Conservation (phyloP, 495 filamentous ascomycete species). For the Penicillium maclennaniae region DNA sequence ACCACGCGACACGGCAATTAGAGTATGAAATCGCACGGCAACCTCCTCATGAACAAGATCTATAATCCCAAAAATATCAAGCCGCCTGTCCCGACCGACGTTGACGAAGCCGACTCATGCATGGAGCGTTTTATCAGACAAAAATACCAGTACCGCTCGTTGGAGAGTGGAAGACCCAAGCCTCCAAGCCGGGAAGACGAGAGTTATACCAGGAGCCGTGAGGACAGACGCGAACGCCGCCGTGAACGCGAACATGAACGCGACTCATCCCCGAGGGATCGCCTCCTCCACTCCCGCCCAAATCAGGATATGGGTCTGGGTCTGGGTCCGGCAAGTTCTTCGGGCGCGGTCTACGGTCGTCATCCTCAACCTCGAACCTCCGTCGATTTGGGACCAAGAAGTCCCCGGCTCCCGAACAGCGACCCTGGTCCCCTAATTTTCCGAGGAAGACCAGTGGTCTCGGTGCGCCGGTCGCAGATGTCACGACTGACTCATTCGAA, state of each 20-base stretch:
- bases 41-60: constrained; percentile 74
- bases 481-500: constrained; percentile 56
- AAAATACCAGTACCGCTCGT: constrained; percentile 74
- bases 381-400: constrained; percentile 32
- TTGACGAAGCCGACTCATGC: constrained; percentile 83
- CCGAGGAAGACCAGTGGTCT: constrained; percentile 60
- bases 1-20: constrained; percentile 29
- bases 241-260: neutral
- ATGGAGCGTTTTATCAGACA: constrained; percentile 93
- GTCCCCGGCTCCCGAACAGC: constrained; percentile 26
- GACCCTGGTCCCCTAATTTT: constrained; percentile 33
- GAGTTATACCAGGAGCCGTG: constrained; percentile 25
- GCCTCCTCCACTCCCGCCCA: constrained; percentile 81
- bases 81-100: constrained; percentile 78
- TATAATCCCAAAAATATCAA: constrained; percentile 83
- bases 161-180: constrained; percentile 51
- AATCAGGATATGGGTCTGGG: constrained; percentile 23
- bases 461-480: constrained; percentile 60
- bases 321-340: constrained; percentile 61
- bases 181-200: constrained; percentile 42
- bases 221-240: neutral
- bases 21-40: constrained; percentile 92
- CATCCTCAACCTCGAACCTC: constrained; percentile 64
- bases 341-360: constrained; percentile 64
- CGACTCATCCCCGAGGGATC: constrained; percentile 38